Conservation (phyloP, 768 basidiomycete species). For the Tremella yokohamensis region DNA sequence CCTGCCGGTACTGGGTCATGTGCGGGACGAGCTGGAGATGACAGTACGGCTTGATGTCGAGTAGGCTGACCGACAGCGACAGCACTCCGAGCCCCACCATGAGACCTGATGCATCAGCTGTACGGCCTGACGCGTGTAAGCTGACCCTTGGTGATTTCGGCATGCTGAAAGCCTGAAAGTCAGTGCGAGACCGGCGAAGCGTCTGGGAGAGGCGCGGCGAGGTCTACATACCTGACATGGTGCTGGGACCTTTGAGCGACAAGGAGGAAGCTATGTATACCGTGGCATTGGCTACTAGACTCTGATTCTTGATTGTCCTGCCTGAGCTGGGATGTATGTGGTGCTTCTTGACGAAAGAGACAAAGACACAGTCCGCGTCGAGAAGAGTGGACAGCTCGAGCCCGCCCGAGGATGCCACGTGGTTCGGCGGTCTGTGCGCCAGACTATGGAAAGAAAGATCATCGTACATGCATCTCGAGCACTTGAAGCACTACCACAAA, state of each 20-base stretch:
- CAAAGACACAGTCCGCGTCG: too few relatives aligned
- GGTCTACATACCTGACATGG: not conserved
- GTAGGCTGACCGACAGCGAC: slow-evolving; percentile 70
- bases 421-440: too few relatives aligned
- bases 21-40: slow-evolving; percentile 88
- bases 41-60: slow-evolving; percentile 83
- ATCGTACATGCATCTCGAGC: not conserved
- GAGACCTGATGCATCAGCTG: slow-evolving; percentile 57
- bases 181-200: not conserved
- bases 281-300: too few relatives aligned
- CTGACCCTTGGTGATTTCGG: slow-evolving; percentile 7
- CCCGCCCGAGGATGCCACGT: too few relatives aligned
- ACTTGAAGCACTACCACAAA: not conserved
- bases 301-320: too few relatives aligned
- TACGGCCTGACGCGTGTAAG: not conserved
- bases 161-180: slow-evolving; percentile 6
- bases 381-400: too few relatives aligned
- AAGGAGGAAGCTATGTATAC: too few relatives aligned
- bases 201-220: not conserved
- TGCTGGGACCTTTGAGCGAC: not conserved
- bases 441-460: too few relatives aligned
- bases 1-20: slow-evolving; percentile 84
- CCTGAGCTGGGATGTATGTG: too few relatives aligned
- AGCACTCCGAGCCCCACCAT: slow-evolving; percentile 69
- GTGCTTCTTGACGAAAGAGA: too few relatives aligned